These are phyloP conservation scores for Leishmania turanica DNA, from an alignment of 208 protist species.

Conservation along the genomic window DNA sequence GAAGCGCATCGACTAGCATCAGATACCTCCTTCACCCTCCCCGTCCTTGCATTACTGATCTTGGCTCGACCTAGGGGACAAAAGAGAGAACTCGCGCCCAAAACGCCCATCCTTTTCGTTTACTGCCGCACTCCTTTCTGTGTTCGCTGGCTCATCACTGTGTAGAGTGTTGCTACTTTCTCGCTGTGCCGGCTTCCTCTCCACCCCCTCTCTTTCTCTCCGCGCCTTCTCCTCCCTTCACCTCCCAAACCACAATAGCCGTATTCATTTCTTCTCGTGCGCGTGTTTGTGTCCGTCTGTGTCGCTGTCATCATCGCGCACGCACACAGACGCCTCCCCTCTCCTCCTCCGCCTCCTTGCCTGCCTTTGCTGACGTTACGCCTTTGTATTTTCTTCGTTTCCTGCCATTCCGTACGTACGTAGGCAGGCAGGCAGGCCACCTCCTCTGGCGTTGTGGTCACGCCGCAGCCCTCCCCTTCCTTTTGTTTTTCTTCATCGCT, in stretches of 20 bases:
- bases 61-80: background rate
- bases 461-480: background rate
- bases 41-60: background rate
- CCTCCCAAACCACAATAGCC: too few species aligned
- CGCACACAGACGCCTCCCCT: background rate
- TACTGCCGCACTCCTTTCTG: background rate
- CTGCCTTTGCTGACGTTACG: background rate
- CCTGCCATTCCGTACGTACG: background rate
- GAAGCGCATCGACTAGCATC: background rate
- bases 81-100: background rate
- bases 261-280: background rate
- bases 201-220: background rate
- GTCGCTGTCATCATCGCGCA: background rate
- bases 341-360: background rate
- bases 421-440: background rate
- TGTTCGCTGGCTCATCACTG: background rate
- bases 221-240: background rate
- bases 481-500: background rate
- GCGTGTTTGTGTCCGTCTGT: background rate
- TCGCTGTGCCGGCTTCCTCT: background rate
- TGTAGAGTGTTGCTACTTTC: background rate
- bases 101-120: background rate
- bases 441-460: background rate
- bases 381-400: background rate
- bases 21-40: background rate